Conservation (phyloP, 805 yeast genomes). For the Suhomyces sp. region DNA sequence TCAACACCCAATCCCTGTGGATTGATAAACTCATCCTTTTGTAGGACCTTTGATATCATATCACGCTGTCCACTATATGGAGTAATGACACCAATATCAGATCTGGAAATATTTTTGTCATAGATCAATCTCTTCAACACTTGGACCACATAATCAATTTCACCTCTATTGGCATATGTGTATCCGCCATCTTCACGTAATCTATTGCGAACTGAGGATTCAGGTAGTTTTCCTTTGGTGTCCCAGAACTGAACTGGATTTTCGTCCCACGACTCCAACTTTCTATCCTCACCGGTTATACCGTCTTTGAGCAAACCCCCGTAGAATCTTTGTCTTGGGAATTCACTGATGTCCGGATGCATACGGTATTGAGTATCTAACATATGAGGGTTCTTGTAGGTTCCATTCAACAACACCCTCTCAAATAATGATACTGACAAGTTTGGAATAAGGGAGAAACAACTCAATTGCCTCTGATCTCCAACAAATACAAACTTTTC, state of each 20-base stretch:
- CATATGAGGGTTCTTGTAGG: slow-evolving; percentile 62
- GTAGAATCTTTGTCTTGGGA: slow-evolving; percentile 55
- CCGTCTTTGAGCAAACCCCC: slow-evolving; percentile 55
- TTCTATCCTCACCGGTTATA: slow-evolving; percentile 51
- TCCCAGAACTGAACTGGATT: slow-evolving; percentile 64
- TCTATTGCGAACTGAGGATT: slow-evolving; percentile 48
- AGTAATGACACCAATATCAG: slow-evolving; percentile 64
- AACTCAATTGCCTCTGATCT: slow-evolving; percentile 72
- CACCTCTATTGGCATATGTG: slow-evolving; percentile 58
- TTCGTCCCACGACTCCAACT: slow-evolving; percentile 41
- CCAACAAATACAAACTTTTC: slow-evolving; percentile 70
- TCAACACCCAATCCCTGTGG: slow-evolving; percentile 49
- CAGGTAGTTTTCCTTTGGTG: slow-evolving; percentile 48
- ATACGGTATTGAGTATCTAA: slow-evolving; percentile 67
- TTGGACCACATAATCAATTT: slow-evolving; percentile 48
- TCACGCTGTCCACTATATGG: slow-evolving; percentile 80
- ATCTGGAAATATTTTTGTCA: slow-evolving; percentile 50
- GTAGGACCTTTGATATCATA: slow-evolving; percentile 50
- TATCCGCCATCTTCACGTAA: slow-evolving; percentile 52
- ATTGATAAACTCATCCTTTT: slow-evolving; percentile 53
- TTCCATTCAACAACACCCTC: slow-evolving; percentile 60
- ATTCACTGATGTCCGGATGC: slow-evolving; percentile 64
- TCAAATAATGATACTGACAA: slow-evolving; percentile 68
- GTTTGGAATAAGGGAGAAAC: slow-evolving; percentile 67
- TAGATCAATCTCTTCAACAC: slow-evolving; percentile 50